Evolutionary conservation across 352 stramenopile species (phyloP).

Genomic region (Phytopythium sindhum): DNA sequence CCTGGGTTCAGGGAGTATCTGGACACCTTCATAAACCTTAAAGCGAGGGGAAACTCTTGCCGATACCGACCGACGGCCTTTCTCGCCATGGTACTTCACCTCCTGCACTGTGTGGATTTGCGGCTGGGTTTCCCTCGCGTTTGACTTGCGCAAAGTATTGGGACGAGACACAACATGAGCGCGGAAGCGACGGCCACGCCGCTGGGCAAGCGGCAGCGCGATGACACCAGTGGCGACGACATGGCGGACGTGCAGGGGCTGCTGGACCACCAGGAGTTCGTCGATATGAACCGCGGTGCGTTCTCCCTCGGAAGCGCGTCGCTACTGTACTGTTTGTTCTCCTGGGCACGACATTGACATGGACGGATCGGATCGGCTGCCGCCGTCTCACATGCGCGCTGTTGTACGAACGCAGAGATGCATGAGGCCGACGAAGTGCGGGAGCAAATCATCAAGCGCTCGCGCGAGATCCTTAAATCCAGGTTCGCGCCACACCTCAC

Average conservation of each 20-base stretch:
- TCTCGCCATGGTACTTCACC: background rate
- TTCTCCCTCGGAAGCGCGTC: background rate
- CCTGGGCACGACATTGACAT: too few relatives aligned
- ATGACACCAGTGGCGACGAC: background rate
- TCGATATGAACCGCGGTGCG: conserved; percentile 47
- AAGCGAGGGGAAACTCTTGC: conserved; percentile 3
- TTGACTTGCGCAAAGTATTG: background rate
- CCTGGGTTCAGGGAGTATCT: background rate
- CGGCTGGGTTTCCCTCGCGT: background rate
- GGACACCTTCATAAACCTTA: background rate
- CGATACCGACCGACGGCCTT: conserved; percentile 1
- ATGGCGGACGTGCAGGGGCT: conserved; percentile 11
- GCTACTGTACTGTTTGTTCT: background rate
- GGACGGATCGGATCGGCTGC: background rate
- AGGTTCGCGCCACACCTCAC: conserved; percentile 31
- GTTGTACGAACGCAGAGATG: conserved; percentile 66
- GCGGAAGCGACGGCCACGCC: background rate
- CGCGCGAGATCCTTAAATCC: conserved; percentile 92
- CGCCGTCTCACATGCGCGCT: background rate
- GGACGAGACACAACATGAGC: background rate
- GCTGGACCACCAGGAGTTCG: conserved; percentile 44
- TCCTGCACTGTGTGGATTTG: background rate
- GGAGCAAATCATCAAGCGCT: conserved; percentile 94
- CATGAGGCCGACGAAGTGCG: conserved; percentile 90
- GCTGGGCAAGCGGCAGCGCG: background rate